These are phyloP conservation scores for Ophiocordyceps camponoti-floridani DNA, from an alignment of 2,329 filamentous ascomycete genomes.

Conservation along the genomic window DNA sequence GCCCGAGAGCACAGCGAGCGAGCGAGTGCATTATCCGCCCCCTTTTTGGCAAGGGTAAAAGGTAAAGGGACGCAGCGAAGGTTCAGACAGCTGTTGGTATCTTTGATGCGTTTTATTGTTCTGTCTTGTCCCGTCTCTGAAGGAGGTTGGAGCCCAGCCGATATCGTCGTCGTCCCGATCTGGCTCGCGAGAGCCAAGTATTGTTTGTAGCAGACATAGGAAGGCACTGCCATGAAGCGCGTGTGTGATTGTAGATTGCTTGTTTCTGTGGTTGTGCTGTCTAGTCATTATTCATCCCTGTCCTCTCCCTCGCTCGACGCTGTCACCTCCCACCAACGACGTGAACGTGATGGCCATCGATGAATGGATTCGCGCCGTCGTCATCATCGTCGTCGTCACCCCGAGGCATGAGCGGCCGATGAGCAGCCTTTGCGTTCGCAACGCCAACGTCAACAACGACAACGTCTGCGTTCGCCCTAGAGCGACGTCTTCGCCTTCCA, in stretches of 20 bases:
- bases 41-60: not conserved
- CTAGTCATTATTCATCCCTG: not conserved
- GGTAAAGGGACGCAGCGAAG: not conserved
- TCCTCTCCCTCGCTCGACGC: not conserved
- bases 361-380: not conserved
- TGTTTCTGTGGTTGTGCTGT: no score
- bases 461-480: constrained; percentile 24
- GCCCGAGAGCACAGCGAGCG: no score
- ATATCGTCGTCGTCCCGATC: not conserved
- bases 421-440: constrained; percentile 7
- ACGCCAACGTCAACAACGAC: not conserved
- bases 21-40: no score
- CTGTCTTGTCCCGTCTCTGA: no score
- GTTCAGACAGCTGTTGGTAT: no score
- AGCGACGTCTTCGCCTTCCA: constrained; percentile 20
- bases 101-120: no score
- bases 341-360: not conserved
- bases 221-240: not conserved
- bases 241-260: not conserved
- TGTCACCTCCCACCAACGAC: not conserved
- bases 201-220: not conserved
- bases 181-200: not conserved
- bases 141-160: no score
- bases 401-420: constrained; percentile 19
- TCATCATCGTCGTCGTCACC: constrained; percentile 4